Conservation (phyloP, 1,284 basidiomycete species). For the Rugosomyces carneus region DNA sequence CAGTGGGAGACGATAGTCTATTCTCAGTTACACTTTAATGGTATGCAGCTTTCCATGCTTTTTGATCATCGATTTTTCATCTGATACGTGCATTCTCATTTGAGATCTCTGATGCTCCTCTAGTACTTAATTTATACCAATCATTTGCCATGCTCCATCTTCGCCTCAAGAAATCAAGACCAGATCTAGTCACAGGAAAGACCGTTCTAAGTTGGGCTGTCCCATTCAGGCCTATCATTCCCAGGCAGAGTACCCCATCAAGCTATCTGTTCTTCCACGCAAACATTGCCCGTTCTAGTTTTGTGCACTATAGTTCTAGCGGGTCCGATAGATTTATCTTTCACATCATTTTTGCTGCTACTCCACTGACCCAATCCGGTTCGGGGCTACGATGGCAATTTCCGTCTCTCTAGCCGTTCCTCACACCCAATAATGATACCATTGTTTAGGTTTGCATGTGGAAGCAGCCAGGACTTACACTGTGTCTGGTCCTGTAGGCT, state of each 20-base stretch:
- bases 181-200: neutral
- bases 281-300: neutral
- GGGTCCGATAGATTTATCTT: neutral
- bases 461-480: neutral
- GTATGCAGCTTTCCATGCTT: conserved; percentile 2
- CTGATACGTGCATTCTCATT: neutral
- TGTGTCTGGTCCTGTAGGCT: neutral
- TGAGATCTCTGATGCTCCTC: neutral
- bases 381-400: neutral
- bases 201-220: neutral
- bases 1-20: conserved; percentile 16
- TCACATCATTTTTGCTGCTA: neutral
- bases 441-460: neutral
- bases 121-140: neutral
- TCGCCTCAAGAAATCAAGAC: neutral
- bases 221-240: neutral
- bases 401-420: neutral
- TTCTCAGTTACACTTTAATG: conserved; percentile 9
- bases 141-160: neutral
- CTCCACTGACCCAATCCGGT: neutral
- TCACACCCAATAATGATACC: neutral
- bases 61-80: neutral
- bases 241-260: neutral
- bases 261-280: neutral
- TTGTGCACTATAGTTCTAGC: neutral